Base-by-base conservation (phyloP, 2,329 filamentous ascomycete species). In the Alternaria sp. region DNA sequence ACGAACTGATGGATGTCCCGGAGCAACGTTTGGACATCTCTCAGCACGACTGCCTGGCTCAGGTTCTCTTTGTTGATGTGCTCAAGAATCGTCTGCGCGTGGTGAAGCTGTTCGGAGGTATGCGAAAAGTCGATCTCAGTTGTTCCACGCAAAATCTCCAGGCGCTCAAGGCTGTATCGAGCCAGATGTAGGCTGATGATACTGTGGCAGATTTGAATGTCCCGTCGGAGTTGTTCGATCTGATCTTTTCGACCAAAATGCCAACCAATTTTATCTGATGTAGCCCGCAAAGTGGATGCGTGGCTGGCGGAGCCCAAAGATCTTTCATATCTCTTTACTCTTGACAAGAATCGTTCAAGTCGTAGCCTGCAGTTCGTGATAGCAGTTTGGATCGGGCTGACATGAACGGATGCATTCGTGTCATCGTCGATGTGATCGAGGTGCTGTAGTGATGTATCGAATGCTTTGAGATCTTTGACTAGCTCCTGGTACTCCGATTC, bases 291-390 rank as follows among this genome's bases (percentile, higher is more conserved):
- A 2, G 2, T 11, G 0, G 36, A 40, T 40, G 36, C 2, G 2
- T 40, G 36, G 2, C n/a, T 40, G 0, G 36, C 0, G 36, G 36
- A 6, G 0, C 2, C 36, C 36, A 40, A 2, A 40, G 36, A 40
- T 17, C 36, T 17, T 40, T 40, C 36, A 17, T 40, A 40, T n/a
- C 17, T 40, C 9, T 40, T 3, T 3, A 40, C n/a, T 6, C 36
- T 40, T 11, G 36, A 40, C n/a, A 40, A 6, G 9, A 40, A 40
- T 3, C 9, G n/a, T 11, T 40, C 36, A 3, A 40, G 36, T 10
- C 9, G 36, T 40, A 40, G 9, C 36, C 36, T 40, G 36, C 36
- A 40, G 1, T 3, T 40, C n/a, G 36, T 40, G 3, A n/a, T 6
- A 3, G 36, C 36, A 17, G 0, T 40, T 0, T 40, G 17, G 36